These are phyloP conservation scores for Emydomyces testavorans DNA, from an alignment of 2,329 filamentous ascomycete species.

Conservation along the genomic window DNA sequence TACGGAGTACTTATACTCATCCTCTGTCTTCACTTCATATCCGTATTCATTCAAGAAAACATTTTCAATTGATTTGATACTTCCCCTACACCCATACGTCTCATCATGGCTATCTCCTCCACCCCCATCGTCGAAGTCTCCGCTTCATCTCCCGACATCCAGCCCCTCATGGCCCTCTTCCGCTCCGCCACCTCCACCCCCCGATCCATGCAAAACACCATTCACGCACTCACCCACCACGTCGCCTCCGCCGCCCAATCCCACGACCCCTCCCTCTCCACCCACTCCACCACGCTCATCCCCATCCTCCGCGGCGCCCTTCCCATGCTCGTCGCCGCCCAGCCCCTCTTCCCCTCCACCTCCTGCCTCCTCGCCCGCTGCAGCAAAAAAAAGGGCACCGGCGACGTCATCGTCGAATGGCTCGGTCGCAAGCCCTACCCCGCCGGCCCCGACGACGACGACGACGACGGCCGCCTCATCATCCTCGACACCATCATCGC, in stretches of 20 bases:
- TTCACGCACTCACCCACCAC: conserved; percentile 1
- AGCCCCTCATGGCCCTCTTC: conserved; percentile 1
- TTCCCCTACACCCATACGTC: not conserved
- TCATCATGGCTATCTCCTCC: not conserved
- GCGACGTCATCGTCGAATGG: not conserved
- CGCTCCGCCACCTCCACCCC: conserved; percentile 3
- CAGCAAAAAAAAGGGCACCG: conserved; percentile 4
- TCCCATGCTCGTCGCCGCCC: conserved; percentile 5
- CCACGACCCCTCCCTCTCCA: not conserved
- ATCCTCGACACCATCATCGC: conserved; percentile 8
- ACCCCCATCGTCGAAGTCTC: conserved; percentile 4
- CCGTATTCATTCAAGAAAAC: not conserved
- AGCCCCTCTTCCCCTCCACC: conserved; percentile 5
- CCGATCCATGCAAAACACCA: conserved; percentile 7
- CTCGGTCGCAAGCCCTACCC: conserved; percentile 1
- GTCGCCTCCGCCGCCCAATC: not conserved
- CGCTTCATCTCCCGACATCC: not conserved
- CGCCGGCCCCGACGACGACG: not conserved
- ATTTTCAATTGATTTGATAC: not conserved
- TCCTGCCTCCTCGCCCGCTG: conserved; percentile 7
- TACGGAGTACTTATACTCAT: not conserved
- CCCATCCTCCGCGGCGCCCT: conserved; percentile 6
- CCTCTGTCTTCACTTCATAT: not conserved
- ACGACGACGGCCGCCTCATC: not conserved
- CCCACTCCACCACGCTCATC: not conserved